A percentile compares a stretch with the other conserved stretches of the same genome.
Evolutionary conservation across 2,329 filamentous ascomycete species (phyloP).

Genomic region (Colletotrichum aenigma): DNA sequence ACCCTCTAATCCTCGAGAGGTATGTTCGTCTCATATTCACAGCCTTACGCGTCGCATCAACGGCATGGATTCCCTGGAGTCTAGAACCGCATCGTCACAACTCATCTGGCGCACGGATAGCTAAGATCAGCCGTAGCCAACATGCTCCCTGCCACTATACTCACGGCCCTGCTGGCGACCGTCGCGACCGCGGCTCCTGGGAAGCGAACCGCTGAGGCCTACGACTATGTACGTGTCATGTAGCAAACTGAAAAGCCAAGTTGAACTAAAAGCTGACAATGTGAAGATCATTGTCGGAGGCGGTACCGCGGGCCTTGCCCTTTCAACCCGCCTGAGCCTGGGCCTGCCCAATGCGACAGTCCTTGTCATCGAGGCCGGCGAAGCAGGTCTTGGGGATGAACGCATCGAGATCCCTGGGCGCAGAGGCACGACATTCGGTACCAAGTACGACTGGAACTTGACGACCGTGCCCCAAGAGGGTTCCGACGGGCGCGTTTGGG

Average conservation of each 20-base stretch:
- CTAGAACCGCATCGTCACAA: neutral
- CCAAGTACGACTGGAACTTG: slow-evolving; percentile 40
- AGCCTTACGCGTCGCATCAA: neutral
- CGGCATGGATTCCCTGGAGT: neutral
- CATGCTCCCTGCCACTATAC: neutral
- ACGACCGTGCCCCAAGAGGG: slow-evolving; percentile 40
- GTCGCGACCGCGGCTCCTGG: neutral
- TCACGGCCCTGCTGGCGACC: neutral
- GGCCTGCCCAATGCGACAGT: slow-evolving; percentile 24
- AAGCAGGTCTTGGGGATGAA: slow-evolving; percentile 22
- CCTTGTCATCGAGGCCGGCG: slow-evolving; percentile 33
- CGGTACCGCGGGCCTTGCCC: slow-evolving; percentile 8
- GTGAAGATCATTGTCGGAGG: slow-evolving; percentile 19
- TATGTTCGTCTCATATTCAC: neutral
- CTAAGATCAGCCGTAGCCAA: neutral
- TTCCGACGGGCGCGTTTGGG: slow-evolving; percentile 39
- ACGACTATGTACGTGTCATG: neutral
- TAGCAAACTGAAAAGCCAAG: neutral
- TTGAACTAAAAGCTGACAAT: neutral
- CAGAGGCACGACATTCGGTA: slow-evolving; percentile 24
- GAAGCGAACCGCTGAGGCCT: neutral
- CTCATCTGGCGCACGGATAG: neutral
- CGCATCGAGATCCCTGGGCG: slow-evolving; percentile 30
- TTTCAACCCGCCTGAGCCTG: slow-evolving; percentile 23
- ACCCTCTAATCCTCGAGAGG: neutral